Conservation (phyloP, 768 basidiomycete genomes). For the Mycena vulgaris region DNA sequence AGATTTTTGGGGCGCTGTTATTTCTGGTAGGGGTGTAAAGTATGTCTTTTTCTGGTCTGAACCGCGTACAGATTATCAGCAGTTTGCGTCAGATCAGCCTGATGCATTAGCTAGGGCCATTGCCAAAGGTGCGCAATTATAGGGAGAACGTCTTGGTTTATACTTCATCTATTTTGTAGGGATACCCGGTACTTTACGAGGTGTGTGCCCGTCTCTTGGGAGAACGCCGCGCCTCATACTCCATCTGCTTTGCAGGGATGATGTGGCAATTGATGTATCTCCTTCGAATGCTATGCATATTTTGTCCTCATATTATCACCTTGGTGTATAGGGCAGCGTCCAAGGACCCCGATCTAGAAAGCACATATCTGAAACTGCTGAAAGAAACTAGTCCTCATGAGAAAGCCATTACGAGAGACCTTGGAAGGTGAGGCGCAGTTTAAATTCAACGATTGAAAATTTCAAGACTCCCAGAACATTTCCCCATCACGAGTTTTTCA, state of each 20-base stretch:
- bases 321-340: constrained; percentile 82
- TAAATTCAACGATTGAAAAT: constrained; percentile 20
- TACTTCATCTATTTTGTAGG: background rate
- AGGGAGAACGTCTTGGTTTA: background rate
- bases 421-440: constrained; percentile 73
- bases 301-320: constrained; percentile 30
- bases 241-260: constrained; percentile 65
- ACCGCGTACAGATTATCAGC: constrained; percentile 80
- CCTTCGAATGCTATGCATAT: constrained; percentile 21
- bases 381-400: constrained; percentile 92
- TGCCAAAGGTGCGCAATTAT: constrained; percentile 72
- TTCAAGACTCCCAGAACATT: constrained; percentile 77
- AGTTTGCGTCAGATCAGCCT: constrained; percentile 84
- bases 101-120: constrained; percentile 91
- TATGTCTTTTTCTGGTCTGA: background rate
- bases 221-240: background rate
- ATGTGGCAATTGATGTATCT: constrained; percentile 95
- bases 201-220: constrained; percentile 45
- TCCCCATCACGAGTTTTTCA: constrained; percentile 97
- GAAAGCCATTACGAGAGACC: constrained; percentile 93
- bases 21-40: constrained; percentile 72
- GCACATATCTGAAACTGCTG: constrained; percentile 83
- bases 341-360: constrained; percentile 90
- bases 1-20: constrained; percentile 97
- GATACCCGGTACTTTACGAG: constrained; percentile 83